These are phyloP conservation scores for Setomelanomma holmii DNA, from an alignment of 2,329 filamentous ascomycete species.

Conservation along the genomic window DNA sequence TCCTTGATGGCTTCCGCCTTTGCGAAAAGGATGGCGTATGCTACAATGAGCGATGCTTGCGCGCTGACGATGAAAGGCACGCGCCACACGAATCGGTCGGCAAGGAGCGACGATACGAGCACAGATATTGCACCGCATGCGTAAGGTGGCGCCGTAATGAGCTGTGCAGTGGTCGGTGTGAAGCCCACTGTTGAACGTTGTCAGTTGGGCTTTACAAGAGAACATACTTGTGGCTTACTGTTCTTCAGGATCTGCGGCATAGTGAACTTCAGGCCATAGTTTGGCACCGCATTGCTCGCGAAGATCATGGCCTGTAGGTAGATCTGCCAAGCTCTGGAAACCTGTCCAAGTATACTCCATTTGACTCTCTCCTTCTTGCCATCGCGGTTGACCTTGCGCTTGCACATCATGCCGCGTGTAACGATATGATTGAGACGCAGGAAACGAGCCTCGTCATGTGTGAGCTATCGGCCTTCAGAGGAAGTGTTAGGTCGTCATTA, in stretches of 20 bases:
- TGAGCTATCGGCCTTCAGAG: conserved; percentile 35
- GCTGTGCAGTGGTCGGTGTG: conserved; percentile 30
- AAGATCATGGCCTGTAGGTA: conserved; percentile 53
- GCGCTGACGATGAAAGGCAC: conserved; percentile 28
- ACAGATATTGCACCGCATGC: conserved; percentile 29
- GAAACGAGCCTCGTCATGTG: conserved; percentile 33
- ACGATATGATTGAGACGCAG: conserved; percentile 25
- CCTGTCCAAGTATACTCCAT: conserved; percentile 38
- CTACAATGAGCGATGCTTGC: conserved; percentile 43
- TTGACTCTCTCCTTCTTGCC: conserved; percentile 20
- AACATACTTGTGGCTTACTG: conserved; percentile 1
- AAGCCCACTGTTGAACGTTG: conserved; percentile 25
- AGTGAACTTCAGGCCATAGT: conserved; percentile 47
- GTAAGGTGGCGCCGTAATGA: conserved; percentile 34
- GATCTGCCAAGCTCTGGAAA: conserved; percentile 59
- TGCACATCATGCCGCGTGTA: conserved; percentile 14
- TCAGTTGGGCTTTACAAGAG: not conserved
- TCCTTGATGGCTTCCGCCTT: conserved; percentile 46
- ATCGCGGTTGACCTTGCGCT: conserved; percentile 16
- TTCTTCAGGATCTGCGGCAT: conserved; percentile 20
- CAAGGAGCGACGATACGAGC: conserved; percentile 18
- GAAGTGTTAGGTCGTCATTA: conserved; percentile 1
- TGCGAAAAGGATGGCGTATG: conserved; percentile 52
- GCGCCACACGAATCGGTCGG: conserved; percentile 29
- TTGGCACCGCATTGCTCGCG: conserved; percentile 27